Evolutionary conservation across 805 yeast species (phyloP).

Genomic region (Ogataea neopini): DNA sequence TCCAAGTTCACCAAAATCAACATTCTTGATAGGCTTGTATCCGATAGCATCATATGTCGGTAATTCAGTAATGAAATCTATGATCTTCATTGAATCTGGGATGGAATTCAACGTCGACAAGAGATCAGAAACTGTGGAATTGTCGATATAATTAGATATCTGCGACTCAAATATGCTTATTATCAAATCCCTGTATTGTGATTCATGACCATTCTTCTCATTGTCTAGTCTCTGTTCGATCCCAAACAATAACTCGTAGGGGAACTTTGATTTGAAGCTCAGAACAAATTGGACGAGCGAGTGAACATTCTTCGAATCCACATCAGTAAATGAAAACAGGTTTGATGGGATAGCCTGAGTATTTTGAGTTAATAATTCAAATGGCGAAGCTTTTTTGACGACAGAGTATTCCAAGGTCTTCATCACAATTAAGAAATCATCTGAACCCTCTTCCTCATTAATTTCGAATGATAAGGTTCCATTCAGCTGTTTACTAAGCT

Average conservation of each 20-base stretch:
- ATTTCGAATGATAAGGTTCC: slow-evolving; percentile 59
- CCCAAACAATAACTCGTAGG: slow-evolving; percentile 37
- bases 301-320: slow-evolving; percentile 10
- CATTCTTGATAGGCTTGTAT: slow-evolving; percentile 21
- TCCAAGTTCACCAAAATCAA: slow-evolving; percentile 29
- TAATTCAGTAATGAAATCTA: slow-evolving; percentile 39
- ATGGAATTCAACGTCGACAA: slow-evolving; percentile 42
- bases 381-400: slow-evolving; percentile 34
- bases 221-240: slow-evolving; percentile 39
- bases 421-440: slow-evolving; percentile 32
- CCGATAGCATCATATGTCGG: slow-evolving; percentile 26
- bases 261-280: slow-evolving; percentile 41
- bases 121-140: slow-evolving; percentile 38
- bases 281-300: slow-evolving; percentile 32
- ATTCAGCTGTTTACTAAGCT: slow-evolving; percentile 57
- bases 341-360: slow-evolving; percentile 8
- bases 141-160: slow-evolving; percentile 44
- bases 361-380: slow-evolving; percentile 38
- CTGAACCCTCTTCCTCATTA: slow-evolving; percentile 32
- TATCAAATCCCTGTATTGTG: slow-evolving; percentile 34
- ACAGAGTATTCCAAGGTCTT: slow-evolving; percentile 39
- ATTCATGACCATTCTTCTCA: slow-evolving; percentile 30
- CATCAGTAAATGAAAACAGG: slow-evolving; percentile 10
- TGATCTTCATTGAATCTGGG: slow-evolving; percentile 36
- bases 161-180: slow-evolving; percentile 41